Base-by-base conservation (phyloP, 2,329 filamentous ascomycete species). In the Aspergillus pseudoviridinutans region DNA sequence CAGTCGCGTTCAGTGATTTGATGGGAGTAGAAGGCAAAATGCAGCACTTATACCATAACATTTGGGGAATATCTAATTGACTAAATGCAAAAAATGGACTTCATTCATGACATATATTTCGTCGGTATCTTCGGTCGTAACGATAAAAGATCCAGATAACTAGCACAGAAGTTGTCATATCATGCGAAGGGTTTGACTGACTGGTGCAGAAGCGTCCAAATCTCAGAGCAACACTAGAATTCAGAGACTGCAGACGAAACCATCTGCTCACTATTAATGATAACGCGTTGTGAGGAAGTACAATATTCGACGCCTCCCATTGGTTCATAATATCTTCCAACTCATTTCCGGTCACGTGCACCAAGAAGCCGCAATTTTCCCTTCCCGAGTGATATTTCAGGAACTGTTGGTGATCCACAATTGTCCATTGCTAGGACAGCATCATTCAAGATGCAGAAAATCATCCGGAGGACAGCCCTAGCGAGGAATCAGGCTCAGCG, bases 391-490 rank as follows among this genome's bases (percentile, higher is more conserved):
- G 27, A 55, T 54, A 55, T 50, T 25, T 49, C 50, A 41, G 55
- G 22, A 58, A 56, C 51, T 46, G 22, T 24, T 47, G 44, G 6
- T 47, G 44, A 47, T 47, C 44, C 44, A 53, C 58, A 53, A 59
- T 58, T 60, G 65, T 66, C 67, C 67, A 72, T 70, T 70, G 68
- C 68, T 66, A 65, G 59, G 52, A 64, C 66, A 62, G 64, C 65
- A 57, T 57, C 61, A 44, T 57, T 60, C 68, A 75, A 62, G 61
- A 91, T 91, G 89, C 85, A 91, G 77, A 89, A 87, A 75, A 80
- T 91, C 61, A 79, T 87, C 61, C 84, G 84, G 67, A 85, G 87
- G 65, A 85, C 87, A 55, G 78, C 82, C 56, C 80, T 87, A 72
- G 87, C 87, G 64, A 81, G 88, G 76, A 85, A 84, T 72, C 85